Percentiles rank a stretch among this genome's conserved stretches.
Evolutionary conservation across 2,329 filamentous ascomycete genomes (phyloP).

Genomic region (Leptographium flavum): DNA sequence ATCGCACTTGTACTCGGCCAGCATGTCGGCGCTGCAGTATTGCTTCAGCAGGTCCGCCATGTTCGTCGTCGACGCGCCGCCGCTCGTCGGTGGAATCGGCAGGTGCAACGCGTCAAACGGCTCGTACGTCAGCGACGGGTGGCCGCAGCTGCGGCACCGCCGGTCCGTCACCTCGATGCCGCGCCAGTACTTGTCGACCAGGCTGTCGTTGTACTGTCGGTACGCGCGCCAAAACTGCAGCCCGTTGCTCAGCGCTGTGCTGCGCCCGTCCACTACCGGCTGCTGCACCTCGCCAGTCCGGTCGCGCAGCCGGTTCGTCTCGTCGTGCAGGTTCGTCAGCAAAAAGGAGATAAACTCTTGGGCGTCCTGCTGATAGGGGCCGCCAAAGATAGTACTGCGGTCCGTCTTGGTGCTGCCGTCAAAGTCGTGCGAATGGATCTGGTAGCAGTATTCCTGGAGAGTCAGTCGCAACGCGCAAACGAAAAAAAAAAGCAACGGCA

Average conservation of each 20-base stretch:
- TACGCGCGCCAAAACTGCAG: constrained; percentile 63
- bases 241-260: constrained; percentile 36
- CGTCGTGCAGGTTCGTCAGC: constrained; percentile 68
- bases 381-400: constrained; percentile 46
- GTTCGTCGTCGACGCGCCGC: constrained; percentile 14
- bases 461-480: neutral
- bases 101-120: constrained; percentile 40
- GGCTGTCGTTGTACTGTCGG: constrained; percentile 54
- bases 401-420: constrained; percentile 14
- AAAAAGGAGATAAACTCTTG: constrained; percentile 82
- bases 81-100: constrained; percentile 18
- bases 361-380: constrained; percentile 72
- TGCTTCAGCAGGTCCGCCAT: constrained; percentile 52
- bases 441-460: constrained; percentile 43
- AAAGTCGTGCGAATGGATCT: constrained; percentile 36
- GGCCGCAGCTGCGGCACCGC: constrained; percentile 47
- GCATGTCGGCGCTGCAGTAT: constrained; percentile 52
- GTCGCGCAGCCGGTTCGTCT: constrained; percentile 55
- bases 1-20: constrained; percentile 61
- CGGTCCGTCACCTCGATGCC: constrained; percentile 60
- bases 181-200: constrained; percentile 67
- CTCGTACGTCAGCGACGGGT: constrained; percentile 29
- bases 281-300: constrained; percentile 12
- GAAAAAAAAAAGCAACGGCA: neutral
- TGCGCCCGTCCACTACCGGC: constrained; percentile 15